These are phyloP conservation scores for Metschnikowia peoriensis DNA, from an alignment of 805 yeast species.

Conservation along the genomic window DNA sequence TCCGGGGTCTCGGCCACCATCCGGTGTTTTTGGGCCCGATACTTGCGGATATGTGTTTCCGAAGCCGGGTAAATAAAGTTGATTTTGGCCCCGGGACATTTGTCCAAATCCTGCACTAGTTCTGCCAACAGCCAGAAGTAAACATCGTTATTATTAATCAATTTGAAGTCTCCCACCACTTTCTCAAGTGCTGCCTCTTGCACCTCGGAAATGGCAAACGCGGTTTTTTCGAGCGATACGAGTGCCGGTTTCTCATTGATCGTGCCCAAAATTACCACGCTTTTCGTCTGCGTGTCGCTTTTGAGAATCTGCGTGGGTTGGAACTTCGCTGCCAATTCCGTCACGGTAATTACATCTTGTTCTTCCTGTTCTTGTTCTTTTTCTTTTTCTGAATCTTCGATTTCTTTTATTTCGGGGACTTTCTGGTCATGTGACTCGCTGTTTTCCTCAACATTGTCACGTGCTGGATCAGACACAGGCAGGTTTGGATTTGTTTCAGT, in stretches of 20 bases:
- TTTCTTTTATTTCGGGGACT: too few species aligned
- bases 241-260: slow-evolving; percentile 66
- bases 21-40: slow-evolving; percentile 56
- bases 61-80: slow-evolving; percentile 90
- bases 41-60: slow-evolving; percentile 76
- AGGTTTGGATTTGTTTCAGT: too few species aligned
- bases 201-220: slow-evolving; percentile 35
- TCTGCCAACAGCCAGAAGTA: slow-evolving; percentile 76
- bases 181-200: slow-evolving; percentile 19
- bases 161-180: slow-evolving; percentile 19
- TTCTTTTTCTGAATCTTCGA: background rate
- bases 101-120: slow-evolving; percentile 45
- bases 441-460: too few species aligned
- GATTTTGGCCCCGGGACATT: slow-evolving; percentile 61
- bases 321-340: slow-evolving; percentile 7
- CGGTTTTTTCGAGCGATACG: slow-evolving; percentile 69
- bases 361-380: background rate
- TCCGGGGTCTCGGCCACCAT: slow-evolving; percentile 80
- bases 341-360: background rate
- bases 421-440: too few species aligned
- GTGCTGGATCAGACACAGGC: too few species aligned
- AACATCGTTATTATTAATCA: slow-evolving; percentile 72
- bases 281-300: slow-evolving; percentile 66
- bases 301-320: slow-evolving; percentile 39
- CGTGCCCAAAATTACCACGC: slow-evolving; percentile 63